These are phyloP conservation scores for Mycena polygramma DNA, from an alignment of 768 basidiomycete genomes.

Conservation along the genomic window DNA sequence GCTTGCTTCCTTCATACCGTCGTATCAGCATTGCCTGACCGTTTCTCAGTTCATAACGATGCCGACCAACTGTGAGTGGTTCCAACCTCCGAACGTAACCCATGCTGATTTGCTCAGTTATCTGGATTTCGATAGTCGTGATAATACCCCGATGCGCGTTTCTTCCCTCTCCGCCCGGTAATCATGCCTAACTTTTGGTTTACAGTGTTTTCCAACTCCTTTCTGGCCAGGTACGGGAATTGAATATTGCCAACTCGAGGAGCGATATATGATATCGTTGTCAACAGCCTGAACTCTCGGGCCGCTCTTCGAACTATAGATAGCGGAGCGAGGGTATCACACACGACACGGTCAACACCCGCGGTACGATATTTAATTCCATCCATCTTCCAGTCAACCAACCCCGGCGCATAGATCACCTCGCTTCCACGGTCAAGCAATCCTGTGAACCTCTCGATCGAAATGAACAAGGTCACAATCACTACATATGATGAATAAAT, in stretches of 20 bases:
- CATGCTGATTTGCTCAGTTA: background rate
- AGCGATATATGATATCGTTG: background rate
- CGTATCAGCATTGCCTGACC: too few relatives aligned
- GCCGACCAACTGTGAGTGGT: background rate
- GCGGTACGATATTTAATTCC: too few relatives aligned
- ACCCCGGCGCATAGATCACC: background rate
- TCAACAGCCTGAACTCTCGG: constrained; percentile 17
- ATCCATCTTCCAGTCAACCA: too few relatives aligned
- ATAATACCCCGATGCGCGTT: background rate
- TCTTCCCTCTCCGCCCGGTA: background rate
- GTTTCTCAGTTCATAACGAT: constrained; percentile 6
- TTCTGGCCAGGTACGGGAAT: constrained; percentile 14
- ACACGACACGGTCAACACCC: too few relatives aligned
- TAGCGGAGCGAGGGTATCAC: too few relatives aligned
- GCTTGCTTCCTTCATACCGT: background rate
- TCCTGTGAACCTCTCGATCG: background rate
- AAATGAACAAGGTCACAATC: constrained; percentile 12
- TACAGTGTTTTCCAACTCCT: constrained; percentile 14
- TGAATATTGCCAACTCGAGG: too few relatives aligned
- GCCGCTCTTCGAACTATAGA: too few relatives aligned
- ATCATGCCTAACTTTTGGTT: background rate
- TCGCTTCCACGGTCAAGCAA: background rate
- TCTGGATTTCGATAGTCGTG: constrained; percentile 1
- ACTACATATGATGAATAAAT: constrained; percentile 1
- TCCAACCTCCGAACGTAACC: background rate